phyloP scores from a whole-genome alignment of 2,329 filamentous ascomycete genomes.

The Hypoxylon sp. region DNA sequence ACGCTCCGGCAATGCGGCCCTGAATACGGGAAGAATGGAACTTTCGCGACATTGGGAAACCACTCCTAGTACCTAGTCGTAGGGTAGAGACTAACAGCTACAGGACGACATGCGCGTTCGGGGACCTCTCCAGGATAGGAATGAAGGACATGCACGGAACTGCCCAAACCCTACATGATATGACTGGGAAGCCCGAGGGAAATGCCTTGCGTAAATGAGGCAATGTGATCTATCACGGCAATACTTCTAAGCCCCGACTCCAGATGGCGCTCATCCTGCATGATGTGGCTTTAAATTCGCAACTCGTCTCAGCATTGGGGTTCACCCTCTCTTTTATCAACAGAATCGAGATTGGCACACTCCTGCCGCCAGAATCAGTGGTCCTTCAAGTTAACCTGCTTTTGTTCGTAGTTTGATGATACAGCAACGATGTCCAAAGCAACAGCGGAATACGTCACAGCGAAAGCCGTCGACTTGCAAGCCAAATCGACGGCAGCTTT shows the following conservation, averaged over 20 bases:
- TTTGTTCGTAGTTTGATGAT: neutral
- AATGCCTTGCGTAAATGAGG: neutral
- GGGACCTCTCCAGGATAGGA: neutral
- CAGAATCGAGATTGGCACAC: neutral
- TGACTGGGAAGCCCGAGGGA: neutral
- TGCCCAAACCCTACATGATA: neutral
- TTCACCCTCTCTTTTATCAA: neutral
- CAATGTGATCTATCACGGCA: constrained; percentile 11
- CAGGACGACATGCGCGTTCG: neutral
- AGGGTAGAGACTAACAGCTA: neutral
- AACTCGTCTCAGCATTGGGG: neutral
- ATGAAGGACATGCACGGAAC: neutral
- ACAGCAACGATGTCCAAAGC: constrained; percentile 25
- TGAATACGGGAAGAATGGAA: neutral
- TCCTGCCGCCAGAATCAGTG: neutral
- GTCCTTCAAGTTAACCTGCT: neutral
- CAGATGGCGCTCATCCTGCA: neutral
- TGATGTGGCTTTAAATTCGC: neutral
- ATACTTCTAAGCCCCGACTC: neutral
- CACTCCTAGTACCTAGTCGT: neutral
- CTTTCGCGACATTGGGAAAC: neutral
- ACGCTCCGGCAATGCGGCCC: neutral
- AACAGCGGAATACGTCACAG: constrained; percentile 38
- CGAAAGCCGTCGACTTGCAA: constrained; percentile 41
- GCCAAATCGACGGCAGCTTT: constrained; percentile 40